Conservation (phyloP, 768 basidiomycete genomes). For the Termitomyces sp. region DNA sequence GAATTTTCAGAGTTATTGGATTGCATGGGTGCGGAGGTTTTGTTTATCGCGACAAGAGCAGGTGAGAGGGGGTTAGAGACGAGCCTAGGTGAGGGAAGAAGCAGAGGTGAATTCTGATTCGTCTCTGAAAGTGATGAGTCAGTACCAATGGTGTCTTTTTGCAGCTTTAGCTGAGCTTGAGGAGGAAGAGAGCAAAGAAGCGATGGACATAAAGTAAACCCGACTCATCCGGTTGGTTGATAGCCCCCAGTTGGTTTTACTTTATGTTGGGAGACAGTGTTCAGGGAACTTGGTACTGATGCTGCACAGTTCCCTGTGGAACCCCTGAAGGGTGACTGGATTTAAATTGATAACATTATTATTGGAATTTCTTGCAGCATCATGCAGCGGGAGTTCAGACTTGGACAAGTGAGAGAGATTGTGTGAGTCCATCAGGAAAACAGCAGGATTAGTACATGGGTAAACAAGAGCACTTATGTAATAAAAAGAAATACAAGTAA, state of each 20-base stretch:
- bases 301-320: constrained; percentile 35
- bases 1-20: constrained; percentile 48
- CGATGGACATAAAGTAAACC: too few relatives aligned
- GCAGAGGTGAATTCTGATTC: constrained; percentile 32
- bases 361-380: too few relatives aligned
- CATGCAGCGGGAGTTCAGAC: too few relatives aligned
- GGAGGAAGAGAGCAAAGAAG: constrained; percentile 31
- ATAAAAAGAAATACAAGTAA: too few relatives aligned
- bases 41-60: constrained; percentile 23
- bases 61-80: constrained; percentile 42
- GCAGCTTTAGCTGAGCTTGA: constrained; percentile 34
- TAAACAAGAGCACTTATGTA: too few relatives aligned
- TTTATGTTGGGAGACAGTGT: constrained; percentile 26
- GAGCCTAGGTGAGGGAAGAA: constrained; percentile 44
- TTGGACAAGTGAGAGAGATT: too few relatives aligned
- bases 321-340: constrained; percentile 49
- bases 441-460: too few relatives aligned
- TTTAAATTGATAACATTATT: constrained; percentile 15
- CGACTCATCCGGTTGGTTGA: too few relatives aligned
- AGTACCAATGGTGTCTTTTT: too few relatives aligned
- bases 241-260: too few relatives aligned
- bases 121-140: too few relatives aligned
- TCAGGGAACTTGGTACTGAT: constrained; percentile 41
- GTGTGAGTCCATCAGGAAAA: too few relatives aligned
- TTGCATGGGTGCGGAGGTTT: constrained; percentile 44